phyloP scores from a whole-genome alignment of 139 green algal species.

The Coelastrella sp. region DNA sequence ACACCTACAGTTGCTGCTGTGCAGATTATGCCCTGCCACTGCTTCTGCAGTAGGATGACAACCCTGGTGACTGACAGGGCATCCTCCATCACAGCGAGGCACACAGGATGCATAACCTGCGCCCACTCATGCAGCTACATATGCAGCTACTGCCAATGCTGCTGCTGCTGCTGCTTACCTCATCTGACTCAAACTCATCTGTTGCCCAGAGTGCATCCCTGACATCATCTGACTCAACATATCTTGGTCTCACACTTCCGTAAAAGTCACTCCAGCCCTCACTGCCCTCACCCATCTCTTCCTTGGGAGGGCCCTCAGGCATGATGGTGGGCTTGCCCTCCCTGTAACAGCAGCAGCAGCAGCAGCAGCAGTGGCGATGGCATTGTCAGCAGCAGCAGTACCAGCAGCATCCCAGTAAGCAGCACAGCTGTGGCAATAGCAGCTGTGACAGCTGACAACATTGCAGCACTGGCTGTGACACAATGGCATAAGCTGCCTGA shows the following conservation, averaged over 20 bases:
- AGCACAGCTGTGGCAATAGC: no score
- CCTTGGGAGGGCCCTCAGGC: conserved; percentile 51
- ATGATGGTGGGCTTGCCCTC: conserved; percentile 72
- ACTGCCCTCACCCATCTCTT: conserved; percentile 57
- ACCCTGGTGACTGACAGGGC: no score
- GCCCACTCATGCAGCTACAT: no score
- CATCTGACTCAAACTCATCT: conserved; percentile 73
- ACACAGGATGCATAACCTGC: no score
- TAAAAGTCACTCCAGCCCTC: conserved; percentile 72
- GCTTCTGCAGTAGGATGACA: no score
- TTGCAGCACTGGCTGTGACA: background rate
- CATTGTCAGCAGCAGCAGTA: no score
- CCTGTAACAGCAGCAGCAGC: background rate
- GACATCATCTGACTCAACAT: conserved; percentile 65
- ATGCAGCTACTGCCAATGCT: background rate
- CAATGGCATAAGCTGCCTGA: background rate
- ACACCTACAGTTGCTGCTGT: no score
- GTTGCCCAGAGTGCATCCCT: conserved; percentile 71
- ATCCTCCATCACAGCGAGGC: no score
- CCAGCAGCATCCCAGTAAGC: no score
- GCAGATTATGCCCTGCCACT: no score
- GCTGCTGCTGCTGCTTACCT: conserved; percentile 37
- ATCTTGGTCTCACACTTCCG: conserved; percentile 60
- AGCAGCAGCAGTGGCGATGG: background rate
- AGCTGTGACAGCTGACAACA: no score